Percentiles rank a stretch among this genome's conserved stretches.
Conservation (phyloP, 2,329 filamentous ascomycete genomes). For the Diaporthe helianthi region DNA sequence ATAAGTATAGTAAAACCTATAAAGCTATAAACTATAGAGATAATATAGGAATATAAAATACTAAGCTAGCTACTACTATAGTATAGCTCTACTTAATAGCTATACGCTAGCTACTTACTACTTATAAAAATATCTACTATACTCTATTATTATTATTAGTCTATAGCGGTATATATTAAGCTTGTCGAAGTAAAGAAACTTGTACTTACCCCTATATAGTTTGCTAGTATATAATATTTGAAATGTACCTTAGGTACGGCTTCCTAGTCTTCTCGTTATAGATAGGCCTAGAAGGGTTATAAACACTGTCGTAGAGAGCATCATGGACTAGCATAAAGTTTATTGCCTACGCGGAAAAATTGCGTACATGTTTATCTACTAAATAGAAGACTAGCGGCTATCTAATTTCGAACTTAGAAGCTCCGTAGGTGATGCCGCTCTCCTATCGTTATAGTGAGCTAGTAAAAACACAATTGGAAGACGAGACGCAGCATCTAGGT, state of each 20-base stretch:
- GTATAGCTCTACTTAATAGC: too few species aligned
- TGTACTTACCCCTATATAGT: slow-evolving; percentile 21
- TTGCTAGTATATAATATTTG: slow-evolving; percentile 25
- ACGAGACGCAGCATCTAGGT: too few species aligned
- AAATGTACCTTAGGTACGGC: neutral
- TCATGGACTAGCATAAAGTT: neutral
- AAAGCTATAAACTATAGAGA: too few species aligned
- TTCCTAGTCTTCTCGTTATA: neutral
- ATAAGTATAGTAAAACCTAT: too few species aligned
- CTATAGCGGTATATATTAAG: neutral
- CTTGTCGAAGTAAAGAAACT: neutral
- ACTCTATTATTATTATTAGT: neutral
- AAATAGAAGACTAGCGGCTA: neutral
- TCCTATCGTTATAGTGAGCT: neutral
- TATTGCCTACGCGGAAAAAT: too few species aligned
- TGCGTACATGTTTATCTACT: neutral
- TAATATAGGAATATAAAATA: too few species aligned
- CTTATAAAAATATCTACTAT: too few species aligned
- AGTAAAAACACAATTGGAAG: neutral
- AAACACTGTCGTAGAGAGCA: neutral
- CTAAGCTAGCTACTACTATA: too few species aligned
- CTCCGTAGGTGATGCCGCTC: neutral
- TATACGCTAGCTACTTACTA: too few species aligned
- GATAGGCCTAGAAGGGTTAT: neutral
- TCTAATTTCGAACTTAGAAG: neutral